These are phyloP conservation scores for Pyrenula aspistea DNA, from an alignment of 495 filamentous ascomycete species.

Conservation along the genomic window DNA sequence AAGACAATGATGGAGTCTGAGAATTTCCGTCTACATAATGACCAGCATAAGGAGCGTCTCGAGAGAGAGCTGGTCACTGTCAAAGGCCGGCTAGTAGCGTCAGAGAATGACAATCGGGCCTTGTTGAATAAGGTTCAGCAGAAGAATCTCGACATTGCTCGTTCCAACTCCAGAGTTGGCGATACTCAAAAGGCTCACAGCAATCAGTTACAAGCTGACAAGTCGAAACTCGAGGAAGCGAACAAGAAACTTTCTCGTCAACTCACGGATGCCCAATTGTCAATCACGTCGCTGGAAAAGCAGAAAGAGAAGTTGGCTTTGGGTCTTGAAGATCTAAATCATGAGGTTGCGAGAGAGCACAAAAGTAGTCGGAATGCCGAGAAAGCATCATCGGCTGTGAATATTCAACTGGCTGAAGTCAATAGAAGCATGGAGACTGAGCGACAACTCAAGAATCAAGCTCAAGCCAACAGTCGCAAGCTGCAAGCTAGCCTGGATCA, in stretches of 20 bases:
- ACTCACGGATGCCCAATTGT: slow-evolving; percentile 76
- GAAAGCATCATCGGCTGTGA: slow-evolving; percentile 72
- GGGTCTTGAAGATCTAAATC: slow-evolving; percentile 83
- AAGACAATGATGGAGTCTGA: slow-evolving; percentile 80
- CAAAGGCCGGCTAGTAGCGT: slow-evolving; percentile 80
- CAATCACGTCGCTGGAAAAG: slow-evolving; percentile 80
- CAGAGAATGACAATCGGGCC: slow-evolving; percentile 94
- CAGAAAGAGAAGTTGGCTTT: slow-evolving; percentile 90
- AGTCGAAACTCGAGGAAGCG: slow-evolving; percentile 72
- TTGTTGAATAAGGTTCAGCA: slow-evolving; percentile 94
- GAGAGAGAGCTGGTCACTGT: slow-evolving; percentile 88
- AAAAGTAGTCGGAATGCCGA: slow-evolving; percentile 86
- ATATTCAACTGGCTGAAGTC: slow-evolving; percentile 74
- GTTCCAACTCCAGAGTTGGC: slow-evolving; percentile 74
- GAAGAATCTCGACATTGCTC: slow-evolving; percentile 92
- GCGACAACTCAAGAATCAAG: slow-evolving; percentile 70
- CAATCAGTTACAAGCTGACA: slow-evolving; percentile 67
- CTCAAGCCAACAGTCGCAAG: slow-evolving; percentile 73
- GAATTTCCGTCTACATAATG: slow-evolving; percentile 71
- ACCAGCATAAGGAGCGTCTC: slow-evolving; percentile 85
- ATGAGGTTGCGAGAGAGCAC: slow-evolving; percentile 83
- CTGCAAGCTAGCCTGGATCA: slow-evolving; percentile 67
- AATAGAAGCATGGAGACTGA: slow-evolving; percentile 88
- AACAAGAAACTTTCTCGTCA: slow-evolving; percentile 71
- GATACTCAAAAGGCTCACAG: slow-evolving; percentile 77